phyloP scores from a whole-genome alignment of 2,329 filamentous ascomycete species.

The Sordariomycetes sp. region DNA sequence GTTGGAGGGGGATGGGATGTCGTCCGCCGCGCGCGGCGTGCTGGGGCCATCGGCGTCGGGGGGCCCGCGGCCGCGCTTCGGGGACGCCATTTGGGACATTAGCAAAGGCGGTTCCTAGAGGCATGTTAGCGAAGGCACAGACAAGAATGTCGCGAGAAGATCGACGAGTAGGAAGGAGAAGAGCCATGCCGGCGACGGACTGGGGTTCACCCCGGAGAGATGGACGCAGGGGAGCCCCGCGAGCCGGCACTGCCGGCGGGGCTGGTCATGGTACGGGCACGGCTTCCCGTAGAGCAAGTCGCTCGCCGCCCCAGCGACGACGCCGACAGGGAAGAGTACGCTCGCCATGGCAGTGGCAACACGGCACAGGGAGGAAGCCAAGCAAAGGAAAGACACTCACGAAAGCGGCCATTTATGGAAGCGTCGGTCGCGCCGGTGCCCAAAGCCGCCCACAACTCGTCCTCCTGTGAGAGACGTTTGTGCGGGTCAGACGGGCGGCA shows the following conservation, averaged over 20 bases:
- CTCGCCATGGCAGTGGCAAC: not conserved
- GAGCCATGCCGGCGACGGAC: not conserved
- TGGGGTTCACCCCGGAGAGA: not conserved
- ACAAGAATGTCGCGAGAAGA: not conserved
- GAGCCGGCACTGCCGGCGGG: conserved; percentile 1
- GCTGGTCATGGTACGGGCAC: not conserved
- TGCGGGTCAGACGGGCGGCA: not conserved
- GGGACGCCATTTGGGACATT: conserved; percentile 9
- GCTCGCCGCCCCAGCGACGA: not conserved
- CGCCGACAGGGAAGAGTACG: not conserved
- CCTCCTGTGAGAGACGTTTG: not conserved
- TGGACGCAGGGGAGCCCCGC: conserved; percentile 1
- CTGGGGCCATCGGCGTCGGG: conserved; percentile 6
- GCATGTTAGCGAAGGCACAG: not conserved
- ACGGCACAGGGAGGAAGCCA: not conserved
- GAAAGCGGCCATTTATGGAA: conserved; percentile 6
- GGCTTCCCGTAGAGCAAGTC: not conserved
- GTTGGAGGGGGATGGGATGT: conserved; percentile 17
- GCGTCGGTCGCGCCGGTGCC: not conserved
- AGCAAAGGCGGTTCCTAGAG: conserved; percentile 10
- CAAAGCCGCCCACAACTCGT: not conserved
- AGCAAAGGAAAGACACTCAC: not conserved
- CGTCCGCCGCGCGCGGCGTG: conserved; percentile 4
- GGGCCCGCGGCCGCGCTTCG: conserved; percentile 6
- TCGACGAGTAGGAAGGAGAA: not conserved